Evolutionary conservation across 257 asterid genomes (phyloP).

Genomic region (Forsythia viridissima): DNA sequence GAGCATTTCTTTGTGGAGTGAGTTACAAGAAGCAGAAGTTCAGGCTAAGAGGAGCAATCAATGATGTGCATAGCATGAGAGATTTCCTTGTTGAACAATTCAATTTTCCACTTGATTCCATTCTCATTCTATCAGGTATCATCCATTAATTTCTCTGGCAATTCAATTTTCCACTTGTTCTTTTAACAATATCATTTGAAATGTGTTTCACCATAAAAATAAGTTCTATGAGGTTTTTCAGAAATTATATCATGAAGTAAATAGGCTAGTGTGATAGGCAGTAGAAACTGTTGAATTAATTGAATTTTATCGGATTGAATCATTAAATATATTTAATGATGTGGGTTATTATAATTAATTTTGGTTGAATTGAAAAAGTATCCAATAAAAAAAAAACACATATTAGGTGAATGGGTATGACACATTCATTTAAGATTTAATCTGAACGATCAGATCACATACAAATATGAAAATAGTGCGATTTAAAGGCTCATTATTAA

Average conservation of each 20-base stretch:
- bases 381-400: too few relatives aligned
- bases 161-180: neutral
- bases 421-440: too few relatives aligned
- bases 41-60: constrained; percentile 36
- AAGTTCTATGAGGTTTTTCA: neutral
- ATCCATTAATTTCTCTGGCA: too few relatives aligned
- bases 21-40: constrained; percentile 37
- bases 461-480: too few relatives aligned
- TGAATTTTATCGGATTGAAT: too few relatives aligned
- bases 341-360: too few relatives aligned
- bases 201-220: too few relatives aligned
- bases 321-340: too few relatives aligned
- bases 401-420: too few relatives aligned
- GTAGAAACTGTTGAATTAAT: neutral
- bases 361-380: too few relatives aligned
- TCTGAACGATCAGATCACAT: too few relatives aligned
- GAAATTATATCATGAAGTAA: neutral
- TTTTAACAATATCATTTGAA: neutral
- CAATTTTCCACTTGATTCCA: constrained; percentile 24
- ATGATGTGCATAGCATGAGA: constrained; percentile 32
- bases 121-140: constrained; percentile 46
- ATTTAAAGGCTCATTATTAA: too few relatives aligned
- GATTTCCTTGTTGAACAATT: constrained; percentile 28
- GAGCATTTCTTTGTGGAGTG: constrained; percentile 47
- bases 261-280: neutral